Evolutionary conservation across 2,329 filamentous ascomycete species (phyloP), one percentile per base, ranked within the genome.

Genomic region (Colletotrichum sojae): DNA sequence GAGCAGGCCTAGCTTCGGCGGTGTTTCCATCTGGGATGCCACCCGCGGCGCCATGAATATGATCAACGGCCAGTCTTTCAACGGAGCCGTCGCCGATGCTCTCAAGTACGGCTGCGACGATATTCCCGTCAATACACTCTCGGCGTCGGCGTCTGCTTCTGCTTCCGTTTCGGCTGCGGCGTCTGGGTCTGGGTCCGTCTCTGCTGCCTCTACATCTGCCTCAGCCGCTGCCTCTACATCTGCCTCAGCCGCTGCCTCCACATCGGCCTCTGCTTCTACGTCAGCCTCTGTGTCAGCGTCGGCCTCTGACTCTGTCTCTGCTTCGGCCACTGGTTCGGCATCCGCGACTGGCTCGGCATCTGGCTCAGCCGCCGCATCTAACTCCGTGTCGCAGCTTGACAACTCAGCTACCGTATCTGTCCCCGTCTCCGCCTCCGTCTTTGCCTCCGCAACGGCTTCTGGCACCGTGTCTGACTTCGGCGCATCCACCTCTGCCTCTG

Each of bases 11-110:
- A 76, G 80, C 69, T 85, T 84, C 63, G 83, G 82, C 16, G 84
- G 84, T 72, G 74, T 85, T 55, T 84, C 83, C 53, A 73, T 86
- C 20, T 85, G 82, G 83, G 84, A 86, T 58, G 77, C 81, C 25
- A 78, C 76, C 36, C 76, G 75, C 6, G 81, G 78, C 22, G 73
- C 72, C 10, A 55, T 58, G 1, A 82, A 83, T 71, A 15, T 72
- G 5, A 69, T 76, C 49, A 49, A 74, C 18, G 79, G 77, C 52
- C 79, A 82, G 73, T 73, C 70, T 25, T 85, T 80, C 69, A 77
- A 81, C 68, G 70, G 82, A 55, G 74, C 78, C 49, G 76, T 79
- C 31, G 71, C 79, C 27, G 79, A 82, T 49, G 79, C 80, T 10
- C 75, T 84, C 54, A 63, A 75, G 67, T 79, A 79, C 54, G 81